Conservation (phyloP, 768 basidiomycete species). For the Pisolithus albus region DNA sequence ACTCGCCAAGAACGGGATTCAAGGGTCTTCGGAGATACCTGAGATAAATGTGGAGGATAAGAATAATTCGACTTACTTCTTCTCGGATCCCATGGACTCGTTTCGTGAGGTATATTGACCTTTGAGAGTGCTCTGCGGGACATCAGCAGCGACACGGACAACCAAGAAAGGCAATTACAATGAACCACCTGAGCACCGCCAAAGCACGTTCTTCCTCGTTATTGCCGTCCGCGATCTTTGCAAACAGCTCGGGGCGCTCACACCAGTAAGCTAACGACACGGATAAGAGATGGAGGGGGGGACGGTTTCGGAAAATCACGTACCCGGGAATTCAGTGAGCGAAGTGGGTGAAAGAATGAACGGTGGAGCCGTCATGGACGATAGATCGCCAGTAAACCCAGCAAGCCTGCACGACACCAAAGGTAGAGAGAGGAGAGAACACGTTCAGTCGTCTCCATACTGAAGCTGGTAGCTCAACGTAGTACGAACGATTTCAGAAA, state of each 20-base stretch:
- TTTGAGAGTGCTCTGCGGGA: conserved; percentile 73
- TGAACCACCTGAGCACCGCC: conserved; percentile 92
- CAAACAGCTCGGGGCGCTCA: conserved; percentile 86
- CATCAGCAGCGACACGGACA: conserved; percentile 1
- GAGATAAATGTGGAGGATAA: conserved; percentile 1
- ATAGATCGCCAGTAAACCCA: conserved; percentile 83
- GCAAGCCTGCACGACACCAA: conserved; percentile 49
- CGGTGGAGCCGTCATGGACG: conserved; percentile 75
- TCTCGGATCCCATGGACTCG: conserved; percentile 94
- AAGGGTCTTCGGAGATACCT: conserved; percentile 55
- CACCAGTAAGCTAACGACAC: conserved; percentile 81
- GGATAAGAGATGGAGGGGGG: conserved; percentile 2
- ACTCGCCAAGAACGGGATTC: conserved; percentile 94
- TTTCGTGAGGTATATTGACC: conserved; percentile 94
- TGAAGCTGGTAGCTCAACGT: background rate
- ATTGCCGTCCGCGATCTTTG: conserved; percentile 73
- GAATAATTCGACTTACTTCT: conserved; percentile 57
- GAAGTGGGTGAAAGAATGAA: conserved; percentile 92
- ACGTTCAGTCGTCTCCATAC: conserved; percentile 3
- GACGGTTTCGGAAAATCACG: conserved; percentile 14
- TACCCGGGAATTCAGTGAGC: conserved; percentile 87
- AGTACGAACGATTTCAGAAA: conserved; percentile 81
- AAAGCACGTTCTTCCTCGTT: conserved; percentile 68
- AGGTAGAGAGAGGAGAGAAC: background rate
- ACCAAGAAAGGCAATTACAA: conserved; percentile 38